These are phyloP conservation scores for Nothopassalora personata DNA, from an alignment of 2,329 filamentous ascomycete genomes.

Conservation along the genomic window DNA sequence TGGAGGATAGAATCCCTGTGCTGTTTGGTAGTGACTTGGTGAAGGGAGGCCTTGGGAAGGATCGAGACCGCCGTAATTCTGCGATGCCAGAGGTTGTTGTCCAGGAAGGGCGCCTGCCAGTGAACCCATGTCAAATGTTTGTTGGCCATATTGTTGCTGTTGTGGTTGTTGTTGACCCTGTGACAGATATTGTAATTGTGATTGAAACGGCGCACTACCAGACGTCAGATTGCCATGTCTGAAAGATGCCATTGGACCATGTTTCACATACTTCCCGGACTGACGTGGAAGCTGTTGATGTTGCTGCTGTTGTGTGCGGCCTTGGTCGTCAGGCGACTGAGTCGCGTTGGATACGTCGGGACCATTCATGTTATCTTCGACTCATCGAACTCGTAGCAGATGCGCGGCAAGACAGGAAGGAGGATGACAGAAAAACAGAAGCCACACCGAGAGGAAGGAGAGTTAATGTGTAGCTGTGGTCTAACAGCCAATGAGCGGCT, in stretches of 20 bases:
- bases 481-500: slow-evolving; percentile 8
- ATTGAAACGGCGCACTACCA: slow-evolving; percentile 20
- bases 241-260: not conserved
- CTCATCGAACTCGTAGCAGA: slow-evolving; percentile 1
- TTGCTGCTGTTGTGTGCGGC: not conserved
- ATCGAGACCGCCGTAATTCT: slow-evolving; percentile 14
- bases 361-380: slow-evolving; percentile 7
- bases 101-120: slow-evolving; percentile 17
- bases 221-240: slow-evolving; percentile 3
- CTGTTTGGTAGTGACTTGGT: slow-evolving; percentile 5
- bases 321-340: slow-evolving; percentile 1
- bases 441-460: slow-evolving; percentile 3
- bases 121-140: slow-evolving; percentile 18
- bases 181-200: slow-evolving; percentile 19
- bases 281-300: slow-evolving; percentile 4
- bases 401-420: not conserved
- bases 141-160: slow-evolving; percentile 15
- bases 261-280: slow-evolving; percentile 11
- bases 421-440: slow-evolving; percentile 3
- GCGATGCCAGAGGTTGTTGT: slow-evolving; percentile 8
- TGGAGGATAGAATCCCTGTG: slow-evolving; percentile 22
- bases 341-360: slow-evolving; percentile 2
- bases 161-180: slow-evolving; percentile 15
- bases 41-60: slow-evolving; percentile 11
- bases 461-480: slow-evolving; percentile 1